Evolutionary conservation across 768 basidiomycete species (phyloP).

Genomic region (Suillus subluteus): DNA sequence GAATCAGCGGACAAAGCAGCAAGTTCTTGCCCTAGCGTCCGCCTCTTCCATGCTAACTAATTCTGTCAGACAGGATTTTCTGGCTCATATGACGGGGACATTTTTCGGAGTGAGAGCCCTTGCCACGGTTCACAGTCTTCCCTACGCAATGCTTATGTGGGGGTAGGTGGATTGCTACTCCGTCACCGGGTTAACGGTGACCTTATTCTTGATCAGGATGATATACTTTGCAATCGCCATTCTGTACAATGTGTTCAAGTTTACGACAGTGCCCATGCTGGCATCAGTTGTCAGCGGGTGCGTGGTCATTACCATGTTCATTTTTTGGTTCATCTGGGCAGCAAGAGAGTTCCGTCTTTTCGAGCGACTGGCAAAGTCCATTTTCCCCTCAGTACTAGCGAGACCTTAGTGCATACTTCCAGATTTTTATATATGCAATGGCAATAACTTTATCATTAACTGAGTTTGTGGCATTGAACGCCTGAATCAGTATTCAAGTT

Average conservation of each 20-base stretch:
- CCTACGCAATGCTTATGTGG: constrained; percentile 8
- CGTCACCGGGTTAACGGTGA: not conserved
- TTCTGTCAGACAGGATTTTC: constrained; percentile 18
- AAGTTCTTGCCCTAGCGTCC: constrained; percentile 8
- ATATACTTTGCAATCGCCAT: constrained; percentile 3
- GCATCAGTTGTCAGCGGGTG: not conserved
- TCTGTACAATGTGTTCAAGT: constrained; percentile 3
- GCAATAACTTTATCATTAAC: not conserved
- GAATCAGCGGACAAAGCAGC: constrained; percentile 33
- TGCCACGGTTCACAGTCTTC: constrained; percentile 1
- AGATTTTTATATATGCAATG: not conserved
- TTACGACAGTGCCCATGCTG: not conserved
- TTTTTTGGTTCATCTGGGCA: constrained; percentile 2
- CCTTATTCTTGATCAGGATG: not conserved
- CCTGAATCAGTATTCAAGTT: not conserved
- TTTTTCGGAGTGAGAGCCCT: constrained; percentile 1
- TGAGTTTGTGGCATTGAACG: not conserved
- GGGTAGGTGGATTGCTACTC: not conserved
- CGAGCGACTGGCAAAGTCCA: not conserved
- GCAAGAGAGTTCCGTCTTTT: not conserved
- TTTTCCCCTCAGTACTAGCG: not conserved
- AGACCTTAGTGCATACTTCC: not conserved
- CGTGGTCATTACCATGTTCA: not conserved
- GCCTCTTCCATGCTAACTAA: not conserved
- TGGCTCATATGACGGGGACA: not conserved